Evolutionary conservation across 106 monocot genomes (phyloP).

Genomic region (Dioscorea zingiberensis): DNA sequence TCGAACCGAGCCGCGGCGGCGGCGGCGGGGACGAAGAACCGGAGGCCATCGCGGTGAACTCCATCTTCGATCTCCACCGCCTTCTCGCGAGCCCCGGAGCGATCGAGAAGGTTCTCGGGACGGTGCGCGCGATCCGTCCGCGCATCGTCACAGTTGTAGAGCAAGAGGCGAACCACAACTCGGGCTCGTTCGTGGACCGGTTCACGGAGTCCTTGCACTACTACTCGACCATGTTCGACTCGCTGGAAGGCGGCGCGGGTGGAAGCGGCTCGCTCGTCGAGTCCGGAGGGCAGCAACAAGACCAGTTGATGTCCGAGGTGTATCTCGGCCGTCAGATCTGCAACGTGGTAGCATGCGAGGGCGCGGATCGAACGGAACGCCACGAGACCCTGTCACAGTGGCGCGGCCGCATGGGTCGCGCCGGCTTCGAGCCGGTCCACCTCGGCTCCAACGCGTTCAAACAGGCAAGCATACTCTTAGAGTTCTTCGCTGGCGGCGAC

Average conservation of each 20-base stretch:
- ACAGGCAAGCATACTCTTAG: constrained; percentile 80
- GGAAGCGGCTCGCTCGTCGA: neutral
- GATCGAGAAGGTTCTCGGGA: constrained; percentile 53
- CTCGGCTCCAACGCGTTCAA: constrained; percentile 87
- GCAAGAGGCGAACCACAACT: constrained; percentile 91
- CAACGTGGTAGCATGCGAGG: constrained; percentile 82
- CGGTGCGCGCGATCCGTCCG: constrained; percentile 52
- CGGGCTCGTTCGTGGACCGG: constrained; percentile 51
- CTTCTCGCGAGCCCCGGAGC: constrained; percentile 58
- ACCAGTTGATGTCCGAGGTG: constrained; percentile 71
- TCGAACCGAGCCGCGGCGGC: constrained; percentile 11
- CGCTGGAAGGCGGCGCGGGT: constrained; percentile 49
- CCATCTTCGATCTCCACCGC: constrained; percentile 73
- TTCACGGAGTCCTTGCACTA: constrained; percentile 87
- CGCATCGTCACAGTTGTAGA: constrained; percentile 77
- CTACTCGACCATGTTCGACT: constrained; percentile 98
- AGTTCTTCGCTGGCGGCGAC: constrained; percentile 67
- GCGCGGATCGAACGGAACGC: constrained; percentile 60
- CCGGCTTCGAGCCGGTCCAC: constrained; percentile 69
- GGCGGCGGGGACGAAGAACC: constrained; percentile 15
- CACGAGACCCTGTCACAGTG: constrained; percentile 74
- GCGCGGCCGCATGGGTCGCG: constrained; percentile 37
- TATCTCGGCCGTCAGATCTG: constrained; percentile 87
- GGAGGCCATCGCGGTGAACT: constrained; percentile 77
- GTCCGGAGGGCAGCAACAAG: constrained; percentile 9